Base-by-base conservation (phyloP, 306 rosid species). In the Carpinus viminea region DNA sequence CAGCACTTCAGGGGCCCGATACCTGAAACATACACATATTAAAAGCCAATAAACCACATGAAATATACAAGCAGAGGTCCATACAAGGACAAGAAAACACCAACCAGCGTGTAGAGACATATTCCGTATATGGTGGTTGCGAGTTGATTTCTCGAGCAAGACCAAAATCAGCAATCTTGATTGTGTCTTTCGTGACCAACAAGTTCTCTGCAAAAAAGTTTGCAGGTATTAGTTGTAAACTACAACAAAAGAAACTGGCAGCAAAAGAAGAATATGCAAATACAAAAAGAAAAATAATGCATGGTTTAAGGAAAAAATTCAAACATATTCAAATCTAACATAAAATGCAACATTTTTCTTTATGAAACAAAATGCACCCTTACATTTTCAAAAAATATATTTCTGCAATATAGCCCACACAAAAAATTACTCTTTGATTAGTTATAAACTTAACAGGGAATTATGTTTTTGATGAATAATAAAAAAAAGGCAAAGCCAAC, bases 1-100 rank as follows among this genome's bases (percentile, higher is more conserved):
- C 85, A 96, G 87, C 82, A 96, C 98, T 84, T 96, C 99, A 70
- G 99, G 99, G 18, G 99, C 99, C 74, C 99, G 97, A 78, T 96
- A 96, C 99, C 99, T 96, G 64, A n/a, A 28, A 70, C 26, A 21
- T 50, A 21, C 68, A 73, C 72, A 57, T n/a, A 72, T 79, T 73
- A 82, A 36, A 61, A 5, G 73, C 62, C 71, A 74, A 71, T 57
- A 79, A 47, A 79, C 18, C 31, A 20, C 65, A 48, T n/a, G 57
- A 68, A 46, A n/a, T 18, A 73, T 20, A 34, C 38, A 56, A 64
- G 68, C 64, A 74, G 12, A 75, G 20, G 76, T 17, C 1, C 66
- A 73, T 51, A 45, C 13, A 54, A 16, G 31, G 34, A 15, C 70
- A 72, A 66, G 47, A 81, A 78, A 59, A 72, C 47, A 74, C 96